Evolutionary conservation across 2,329 filamentous ascomycete species (phyloP).

Genomic region (Fonsecaea multimorphosa): DNA sequence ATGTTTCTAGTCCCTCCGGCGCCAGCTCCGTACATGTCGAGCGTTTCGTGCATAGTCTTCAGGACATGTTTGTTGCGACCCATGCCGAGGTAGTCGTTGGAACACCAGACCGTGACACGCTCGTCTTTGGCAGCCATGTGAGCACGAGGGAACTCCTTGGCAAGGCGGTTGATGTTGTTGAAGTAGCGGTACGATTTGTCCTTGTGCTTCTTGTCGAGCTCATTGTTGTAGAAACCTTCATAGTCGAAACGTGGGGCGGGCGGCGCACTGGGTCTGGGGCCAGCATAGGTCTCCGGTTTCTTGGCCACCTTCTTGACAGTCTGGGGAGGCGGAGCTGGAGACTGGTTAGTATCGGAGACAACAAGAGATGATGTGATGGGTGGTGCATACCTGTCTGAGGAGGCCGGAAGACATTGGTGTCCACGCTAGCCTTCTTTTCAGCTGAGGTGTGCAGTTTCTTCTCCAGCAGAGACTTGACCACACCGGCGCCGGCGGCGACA

Average conservation of each 20-base stretch:
- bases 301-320: conserved; percentile 26
- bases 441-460: conserved; percentile 76
- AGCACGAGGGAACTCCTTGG: conserved; percentile 92
- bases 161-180: conserved; percentile 99
- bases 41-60: conserved; percentile 88
- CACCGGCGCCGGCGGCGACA: conserved; percentile 46
- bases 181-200: conserved; percentile 99
- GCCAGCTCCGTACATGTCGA: conserved; percentile 93
- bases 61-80: conserved; percentile 86
- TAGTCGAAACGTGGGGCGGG: conserved; percentile 77
- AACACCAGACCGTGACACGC: conserved; percentile 96
- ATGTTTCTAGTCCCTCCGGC: conserved; percentile 97
- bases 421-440: conserved; percentile 78
- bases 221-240: conserved; percentile 81
- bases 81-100: conserved; percentile 99
- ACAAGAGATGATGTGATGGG: not conserved
- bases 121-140: conserved; percentile 86
- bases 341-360: conserved; percentile 11
- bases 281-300: conserved; percentile 43
- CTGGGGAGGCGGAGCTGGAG: conserved; percentile 32
- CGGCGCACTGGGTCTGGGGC: conserved; percentile 57
- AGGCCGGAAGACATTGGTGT: conserved; percentile 59
- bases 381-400: conserved; percentile 56
- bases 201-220: conserved; percentile 98
- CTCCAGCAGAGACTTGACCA: conserved; percentile 47